phyloP scores from a whole-genome alignment of 768 basidiomycete species.

The Gloeostereum incarnatum region DNA sequence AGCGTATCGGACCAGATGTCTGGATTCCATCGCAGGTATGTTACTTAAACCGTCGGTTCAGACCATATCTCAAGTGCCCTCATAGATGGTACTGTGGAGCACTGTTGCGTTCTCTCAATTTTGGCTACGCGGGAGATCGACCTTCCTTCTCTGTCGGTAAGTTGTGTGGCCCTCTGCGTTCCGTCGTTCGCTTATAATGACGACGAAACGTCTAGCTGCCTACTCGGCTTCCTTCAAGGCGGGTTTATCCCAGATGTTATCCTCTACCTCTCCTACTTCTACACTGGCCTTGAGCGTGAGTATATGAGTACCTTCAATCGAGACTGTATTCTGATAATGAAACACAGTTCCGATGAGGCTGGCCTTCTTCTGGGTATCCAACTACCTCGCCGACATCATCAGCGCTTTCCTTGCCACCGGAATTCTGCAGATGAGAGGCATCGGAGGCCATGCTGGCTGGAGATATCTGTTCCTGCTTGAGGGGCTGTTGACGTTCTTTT shows the following conservation, averaged over 20 bases:
- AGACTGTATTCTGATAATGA: neutral
- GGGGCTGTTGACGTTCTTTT: slow-evolving; percentile 37
- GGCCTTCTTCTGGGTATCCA: slow-evolving; percentile 61
- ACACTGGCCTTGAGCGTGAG: slow-evolving; percentile 47
- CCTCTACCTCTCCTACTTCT: slow-evolving; percentile 58
- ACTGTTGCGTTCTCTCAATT: slow-evolving; percentile 47
- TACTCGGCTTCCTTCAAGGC: slow-evolving; percentile 54
- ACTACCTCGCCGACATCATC: slow-evolving; percentile 43
- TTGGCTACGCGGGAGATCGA: slow-evolving; percentile 48
- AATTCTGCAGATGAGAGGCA: slow-evolving; percentile 43
- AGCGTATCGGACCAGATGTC: slow-evolving; percentile 57
- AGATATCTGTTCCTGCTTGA: slow-evolving; percentile 50
- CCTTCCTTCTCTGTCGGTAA: slow-evolving; percentile 42
- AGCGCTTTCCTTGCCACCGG: slow-evolving; percentile 60
- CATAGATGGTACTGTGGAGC: slow-evolving; percentile 48
- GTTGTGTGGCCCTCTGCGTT: no score
- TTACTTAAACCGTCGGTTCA: neutral
- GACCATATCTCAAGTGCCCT: neutral
- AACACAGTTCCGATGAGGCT: slow-evolving; percentile 49
- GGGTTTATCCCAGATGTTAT: slow-evolving; percentile 60
- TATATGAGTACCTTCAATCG: slow-evolving; percentile 4
- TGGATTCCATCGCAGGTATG: slow-evolving; percentile 54
- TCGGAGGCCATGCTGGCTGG: slow-evolving; percentile 47
- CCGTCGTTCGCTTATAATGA: no score
- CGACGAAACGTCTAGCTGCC: no score